A percentile compares a stretch with the other conserved stretches of the same genome.
Evolutionary conservation across 1,284 basidiomycete genomes (phyloP).

Genomic region (Sanguinoderma infundibulare): DNA sequence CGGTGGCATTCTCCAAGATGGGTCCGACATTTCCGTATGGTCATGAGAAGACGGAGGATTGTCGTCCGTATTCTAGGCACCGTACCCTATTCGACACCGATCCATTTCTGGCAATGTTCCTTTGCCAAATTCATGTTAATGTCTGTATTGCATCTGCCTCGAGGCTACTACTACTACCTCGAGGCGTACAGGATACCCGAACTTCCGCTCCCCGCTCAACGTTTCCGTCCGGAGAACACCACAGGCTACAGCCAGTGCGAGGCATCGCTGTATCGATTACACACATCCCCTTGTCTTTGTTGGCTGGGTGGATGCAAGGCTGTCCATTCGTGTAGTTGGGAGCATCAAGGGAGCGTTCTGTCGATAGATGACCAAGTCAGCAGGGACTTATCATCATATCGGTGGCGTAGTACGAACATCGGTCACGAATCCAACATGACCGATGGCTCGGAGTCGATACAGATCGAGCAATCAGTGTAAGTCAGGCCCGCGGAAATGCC

Average conservation of each 20-base stretch:
- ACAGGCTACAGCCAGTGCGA: too few species aligned
- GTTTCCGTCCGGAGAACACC: background rate
- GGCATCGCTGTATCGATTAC: too few species aligned
- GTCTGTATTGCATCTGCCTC: conserved; percentile 13
- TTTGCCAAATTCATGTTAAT: too few species aligned
- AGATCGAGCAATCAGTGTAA: background rate
- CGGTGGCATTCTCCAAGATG: background rate
- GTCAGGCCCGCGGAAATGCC: background rate
- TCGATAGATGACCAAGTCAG: background rate
- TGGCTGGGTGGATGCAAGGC: background rate
- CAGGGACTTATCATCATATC: background rate
- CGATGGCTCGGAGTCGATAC: background rate
- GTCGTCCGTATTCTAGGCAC: conserved; percentile 3
- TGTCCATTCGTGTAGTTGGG: background rate
- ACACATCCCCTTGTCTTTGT: background rate
- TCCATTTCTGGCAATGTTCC: background rate
- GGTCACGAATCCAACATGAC: background rate
- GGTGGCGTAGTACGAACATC: background rate
- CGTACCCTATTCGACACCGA: background rate
- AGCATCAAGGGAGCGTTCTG: background rate
- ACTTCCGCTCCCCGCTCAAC: conserved; percentile 9
- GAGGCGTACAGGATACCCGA: conserved; percentile 11
- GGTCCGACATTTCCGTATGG: background rate
- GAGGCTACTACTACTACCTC: conserved; percentile 21
- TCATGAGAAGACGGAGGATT: conserved; percentile 9